Base-by-base conservation (phyloP, 2,329 filamentous ascomycete genomes). In the Penicillium corylophilum region DNA sequence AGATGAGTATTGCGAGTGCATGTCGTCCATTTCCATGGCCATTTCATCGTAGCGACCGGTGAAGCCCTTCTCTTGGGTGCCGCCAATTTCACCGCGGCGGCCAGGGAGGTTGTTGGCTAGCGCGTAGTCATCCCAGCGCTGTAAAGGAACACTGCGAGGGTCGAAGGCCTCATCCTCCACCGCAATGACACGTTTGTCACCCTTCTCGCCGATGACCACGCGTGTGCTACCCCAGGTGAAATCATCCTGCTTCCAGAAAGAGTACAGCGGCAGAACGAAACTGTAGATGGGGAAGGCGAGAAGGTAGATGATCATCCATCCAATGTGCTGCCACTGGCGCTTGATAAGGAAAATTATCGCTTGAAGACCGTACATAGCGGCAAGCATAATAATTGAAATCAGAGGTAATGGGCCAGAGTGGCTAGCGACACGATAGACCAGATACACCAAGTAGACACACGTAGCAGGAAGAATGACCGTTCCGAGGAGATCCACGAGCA, bases 161-260 rank as follows among this genome's bases (percentile, higher is more conserved):
- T 99, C 90, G 67, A 95, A 99, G 9, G 82, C 84, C 69, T 94
- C 90, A 54, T 93, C 88, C 49, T 84, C 82, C 2, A 92, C 84
- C 0, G 91, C 91, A 47, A 99, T 81, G n/a, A 96, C 79, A 68
- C 95, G 85, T 77, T 95, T 96, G 69, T 83, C 83, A 57, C 92
- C 93, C 72, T 93, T 90, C 72, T 99, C 94, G 53, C 91, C 93
- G 60, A 97, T 89, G 61, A 99, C 94, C 59, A 99, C 85, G 82
- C 94, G 91, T 1, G 94, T 99, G 77, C 94, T 97, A 81, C 94
- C 94, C 94, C 94, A 99, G 2, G 87, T 87, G 80, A 99, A 99
- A 76, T 99, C 93, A 74, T 99, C 94, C 73, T 96, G 92, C 75
- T 96, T 95, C 94, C 94, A 99, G 86, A 99, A 99, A 0, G 93